Conservation (phyloP, 331 rosid species). For the Quercus phellos region DNA sequence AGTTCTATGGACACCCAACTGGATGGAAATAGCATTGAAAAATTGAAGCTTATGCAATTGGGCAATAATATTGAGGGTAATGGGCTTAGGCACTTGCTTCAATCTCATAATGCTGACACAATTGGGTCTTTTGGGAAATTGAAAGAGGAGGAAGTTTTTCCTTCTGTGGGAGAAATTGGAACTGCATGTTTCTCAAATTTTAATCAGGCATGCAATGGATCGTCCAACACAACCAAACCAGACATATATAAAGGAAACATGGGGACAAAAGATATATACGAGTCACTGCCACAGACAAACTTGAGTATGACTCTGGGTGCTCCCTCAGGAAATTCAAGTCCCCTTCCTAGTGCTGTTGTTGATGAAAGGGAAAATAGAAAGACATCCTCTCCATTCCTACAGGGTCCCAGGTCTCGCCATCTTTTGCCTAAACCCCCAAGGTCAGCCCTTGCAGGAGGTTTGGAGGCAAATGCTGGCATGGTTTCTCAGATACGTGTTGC, state of each 20-base stretch:
- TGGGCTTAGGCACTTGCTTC: constrained; percentile 63
- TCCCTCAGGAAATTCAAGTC: constrained; percentile 50
- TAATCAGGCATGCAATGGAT: constrained; percentile 49
- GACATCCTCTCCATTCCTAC: constrained; percentile 50
- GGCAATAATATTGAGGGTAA: constrained; percentile 44
- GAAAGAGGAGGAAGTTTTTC: constrained; percentile 60
- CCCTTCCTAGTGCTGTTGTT: constrained; percentile 37
- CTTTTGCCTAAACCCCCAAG: constrained; percentile 82
- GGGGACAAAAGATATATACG: constrained; percentile 54
- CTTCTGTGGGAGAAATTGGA: constrained; percentile 49
- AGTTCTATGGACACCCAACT: constrained; percentile 41
- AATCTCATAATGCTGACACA: constrained; percentile 45
- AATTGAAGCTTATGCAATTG: constrained; percentile 37
- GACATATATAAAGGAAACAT: constrained; percentile 47
- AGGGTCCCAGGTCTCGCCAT: constrained; percentile 71
- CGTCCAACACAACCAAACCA: constrained; percentile 50
- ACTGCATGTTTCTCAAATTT: constrained; percentile 41
- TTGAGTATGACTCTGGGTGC: constrained; percentile 68
- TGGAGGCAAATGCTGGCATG: constrained; percentile 61
- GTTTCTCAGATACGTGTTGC: constrained; percentile 89
- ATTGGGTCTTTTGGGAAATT: constrained; percentile 46
- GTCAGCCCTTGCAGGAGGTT: constrained; percentile 52
- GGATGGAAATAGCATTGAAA: constrained; percentile 32
- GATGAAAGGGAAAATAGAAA: constrained; percentile 69
- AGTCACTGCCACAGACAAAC: constrained; percentile 69